Evolutionary conservation across 2,329 filamentous ascomycete genomes (phyloP).

Genomic region (Phoma sp.): DNA sequence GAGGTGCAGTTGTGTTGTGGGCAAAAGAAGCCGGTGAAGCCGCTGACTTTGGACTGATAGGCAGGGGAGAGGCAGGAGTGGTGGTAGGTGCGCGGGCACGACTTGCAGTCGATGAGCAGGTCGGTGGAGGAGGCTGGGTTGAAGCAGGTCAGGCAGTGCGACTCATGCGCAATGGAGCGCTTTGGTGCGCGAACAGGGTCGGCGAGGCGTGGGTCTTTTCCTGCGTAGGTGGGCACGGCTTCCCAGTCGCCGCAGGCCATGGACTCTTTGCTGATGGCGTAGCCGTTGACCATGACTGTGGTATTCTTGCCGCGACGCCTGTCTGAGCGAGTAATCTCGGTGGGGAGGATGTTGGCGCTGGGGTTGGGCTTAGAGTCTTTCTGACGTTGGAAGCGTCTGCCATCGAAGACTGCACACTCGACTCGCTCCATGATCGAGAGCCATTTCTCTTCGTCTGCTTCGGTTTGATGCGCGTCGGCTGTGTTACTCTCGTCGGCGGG

Average conservation of each 20-base stretch:
- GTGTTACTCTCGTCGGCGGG: conserved; percentile 51
- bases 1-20: conserved; percentile 62
- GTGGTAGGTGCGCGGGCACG: conserved; percentile 64
- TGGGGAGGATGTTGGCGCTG: conserved; percentile 46
- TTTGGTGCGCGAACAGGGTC: conserved; percentile 58
- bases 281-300: conserved; percentile 63
- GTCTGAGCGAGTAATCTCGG: conserved; percentile 53
- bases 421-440: conserved; percentile 63
- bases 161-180: conserved; percentile 55
- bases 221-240: conserved; percentile 62
- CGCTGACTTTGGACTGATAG: conserved; percentile 51
- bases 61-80: conserved; percentile 54
- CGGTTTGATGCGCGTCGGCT: conserved; percentile 39
- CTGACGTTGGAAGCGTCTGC: conserved; percentile 57
- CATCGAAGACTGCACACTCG: conserved; percentile 63
- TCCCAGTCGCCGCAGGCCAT: conserved; percentile 61
- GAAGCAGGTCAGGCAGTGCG: conserved; percentile 59
- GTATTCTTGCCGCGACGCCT: conserved; percentile 63
- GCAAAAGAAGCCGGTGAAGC: conserved; percentile 58
- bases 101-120: conserved; percentile 53
- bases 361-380: conserved; percentile 28
- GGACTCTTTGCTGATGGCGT: conserved; percentile 62
- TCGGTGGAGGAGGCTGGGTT: conserved; percentile 52
- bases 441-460: conserved; percentile 62
- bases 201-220: conserved; percentile 60